These are phyloP conservation scores for Rutstroemia sp. DNA, from an alignment of 2,329 filamentous ascomycete species.

Conservation along the genomic window DNA sequence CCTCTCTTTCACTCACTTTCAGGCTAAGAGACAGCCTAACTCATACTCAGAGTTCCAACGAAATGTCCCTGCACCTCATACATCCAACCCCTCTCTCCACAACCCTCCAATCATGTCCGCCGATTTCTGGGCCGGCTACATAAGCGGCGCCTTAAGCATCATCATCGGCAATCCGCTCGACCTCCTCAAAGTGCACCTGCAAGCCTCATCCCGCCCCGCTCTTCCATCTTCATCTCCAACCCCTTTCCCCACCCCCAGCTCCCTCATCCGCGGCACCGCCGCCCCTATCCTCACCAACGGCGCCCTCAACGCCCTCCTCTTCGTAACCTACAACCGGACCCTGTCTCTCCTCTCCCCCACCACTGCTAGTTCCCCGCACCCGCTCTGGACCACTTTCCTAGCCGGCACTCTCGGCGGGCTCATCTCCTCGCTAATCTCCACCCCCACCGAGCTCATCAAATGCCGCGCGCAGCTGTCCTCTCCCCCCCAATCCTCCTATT, in stretches of 20 bases:
- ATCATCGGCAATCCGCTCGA: conserved; percentile 84
- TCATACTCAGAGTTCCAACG: too few relatives aligned
- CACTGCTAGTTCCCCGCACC: conserved; percentile 24
- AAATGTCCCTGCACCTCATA: not conserved
- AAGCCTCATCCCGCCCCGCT: conserved; percentile 41
- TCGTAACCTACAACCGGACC: conserved; percentile 85
- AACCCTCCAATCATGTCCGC: conserved; percentile 32
- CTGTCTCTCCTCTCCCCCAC: conserved; percentile 46
- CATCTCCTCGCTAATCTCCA: conserved; percentile 77
- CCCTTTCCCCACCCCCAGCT: conserved; percentile 32
- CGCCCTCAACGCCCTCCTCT: conserved; percentile 82
- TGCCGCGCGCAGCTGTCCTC: conserved; percentile 69
- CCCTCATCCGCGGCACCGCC: conserved; percentile 58
- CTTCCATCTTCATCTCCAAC: conserved; percentile 8
- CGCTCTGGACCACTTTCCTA: conserved; percentile 62
- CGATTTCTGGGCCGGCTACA: conserved; percentile 91
- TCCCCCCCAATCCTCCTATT: conserved; percentile 36
- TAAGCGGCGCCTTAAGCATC: conserved; percentile 80
- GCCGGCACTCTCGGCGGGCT: conserved; percentile 78
- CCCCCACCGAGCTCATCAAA: conserved; percentile 87
- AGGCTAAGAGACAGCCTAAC: too few relatives aligned
- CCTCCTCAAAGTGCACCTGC: conserved; percentile 71
- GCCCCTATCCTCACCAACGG: conserved; percentile 87
- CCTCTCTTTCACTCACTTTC: too few relatives aligned
- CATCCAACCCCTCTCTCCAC: not conserved